Conservation (phyloP, 225 moss, liverwort and hornwort species). For the Lunularia cruciata region DNA sequence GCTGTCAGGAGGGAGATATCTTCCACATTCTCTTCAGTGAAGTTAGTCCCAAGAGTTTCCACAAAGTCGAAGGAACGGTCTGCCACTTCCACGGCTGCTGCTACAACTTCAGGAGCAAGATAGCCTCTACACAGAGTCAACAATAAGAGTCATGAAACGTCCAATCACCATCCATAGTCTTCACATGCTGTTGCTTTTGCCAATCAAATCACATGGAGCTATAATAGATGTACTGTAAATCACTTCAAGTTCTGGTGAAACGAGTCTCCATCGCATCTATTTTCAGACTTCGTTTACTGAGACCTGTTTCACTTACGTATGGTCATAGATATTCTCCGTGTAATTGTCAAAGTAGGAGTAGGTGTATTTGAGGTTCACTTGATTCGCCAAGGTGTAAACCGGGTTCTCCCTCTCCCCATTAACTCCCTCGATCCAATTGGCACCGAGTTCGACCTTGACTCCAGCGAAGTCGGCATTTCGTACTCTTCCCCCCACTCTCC, state of each 20-base stretch:
- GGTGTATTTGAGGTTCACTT: constrained; percentile 34
- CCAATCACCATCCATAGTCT: neutral
- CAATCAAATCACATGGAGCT: no score
- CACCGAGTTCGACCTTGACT: constrained; percentile 45
- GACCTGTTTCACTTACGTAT: constrained; percentile 9
- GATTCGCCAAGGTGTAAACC: constrained; percentile 40
- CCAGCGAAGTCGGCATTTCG: constrained; percentile 35
- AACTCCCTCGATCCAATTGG: constrained; percentile 58
- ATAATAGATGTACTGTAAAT: neutral
- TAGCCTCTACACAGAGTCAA: constrained; percentile 6
- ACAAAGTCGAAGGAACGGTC: constrained; percentile 6
- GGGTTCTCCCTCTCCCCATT: constrained; percentile 48
- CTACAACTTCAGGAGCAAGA: constrained; percentile 12
- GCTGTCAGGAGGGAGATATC: constrained; percentile 52
- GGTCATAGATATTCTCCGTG: constrained; percentile 46
- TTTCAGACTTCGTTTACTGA: no score
- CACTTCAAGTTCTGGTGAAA: neutral
- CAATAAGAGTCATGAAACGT: neutral
- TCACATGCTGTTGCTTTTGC: neutral
- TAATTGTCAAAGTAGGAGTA: constrained; percentile 32
- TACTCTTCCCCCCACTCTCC: constrained; percentile 49
- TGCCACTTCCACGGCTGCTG: constrained; percentile 7
- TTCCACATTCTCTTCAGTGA: constrained; percentile 24
- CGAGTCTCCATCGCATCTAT: no score
- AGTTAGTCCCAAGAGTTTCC: constrained; percentile 21